Percentiles rank a stretch among this genome's conserved stretches.
Evolutionary conservation across 2,329 filamentous ascomycete genomes (phyloP).

Genomic region (Arthrobotrys megalospora): DNA sequence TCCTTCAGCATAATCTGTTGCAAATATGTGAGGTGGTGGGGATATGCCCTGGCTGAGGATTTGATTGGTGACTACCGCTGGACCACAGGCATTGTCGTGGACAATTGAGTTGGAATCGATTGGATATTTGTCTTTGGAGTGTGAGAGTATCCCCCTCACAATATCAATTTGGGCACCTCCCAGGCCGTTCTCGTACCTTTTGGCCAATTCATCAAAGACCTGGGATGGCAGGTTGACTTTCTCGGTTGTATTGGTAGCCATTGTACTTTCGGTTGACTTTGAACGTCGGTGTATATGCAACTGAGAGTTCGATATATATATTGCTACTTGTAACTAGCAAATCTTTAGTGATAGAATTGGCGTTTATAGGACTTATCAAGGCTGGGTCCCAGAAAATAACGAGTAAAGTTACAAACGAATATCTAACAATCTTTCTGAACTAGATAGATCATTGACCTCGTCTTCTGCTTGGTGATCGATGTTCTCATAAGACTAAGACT

Average conservation of each 20-base stretch:
- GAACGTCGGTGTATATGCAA: too few species aligned
- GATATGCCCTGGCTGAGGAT: constrained; percentile 14
- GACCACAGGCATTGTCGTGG: constrained; percentile 54
- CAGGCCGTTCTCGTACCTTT: constrained; percentile 30
- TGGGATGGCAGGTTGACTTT: constrained; percentile 18
- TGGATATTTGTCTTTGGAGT: constrained; percentile 4
- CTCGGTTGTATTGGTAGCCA: neutral
- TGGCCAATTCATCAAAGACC: constrained; percentile 47
- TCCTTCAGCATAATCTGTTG: constrained; percentile 46
- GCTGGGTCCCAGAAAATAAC: too few species aligned
- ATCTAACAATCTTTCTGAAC: too few species aligned
- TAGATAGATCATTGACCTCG: too few species aligned
- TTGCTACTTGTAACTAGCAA: too few species aligned
- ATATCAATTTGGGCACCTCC: constrained; percentile 48
- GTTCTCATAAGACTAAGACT: too few species aligned
- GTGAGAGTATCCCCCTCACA: constrained; percentile 16
- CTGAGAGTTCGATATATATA: too few species aligned
- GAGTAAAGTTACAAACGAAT: too few species aligned
- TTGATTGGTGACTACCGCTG: constrained; percentile 24
- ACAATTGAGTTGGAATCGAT: constrained; percentile 34
- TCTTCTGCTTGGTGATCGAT: too few species aligned
- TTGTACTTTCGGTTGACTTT: neutral
- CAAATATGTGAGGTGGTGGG: constrained; percentile 32
- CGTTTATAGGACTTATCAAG: too few species aligned
- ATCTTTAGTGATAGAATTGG: too few species aligned